phyloP scores from a whole-genome alignment of 2,329 filamentous ascomycete genomes.

The Blastomyces parvus region DNA sequence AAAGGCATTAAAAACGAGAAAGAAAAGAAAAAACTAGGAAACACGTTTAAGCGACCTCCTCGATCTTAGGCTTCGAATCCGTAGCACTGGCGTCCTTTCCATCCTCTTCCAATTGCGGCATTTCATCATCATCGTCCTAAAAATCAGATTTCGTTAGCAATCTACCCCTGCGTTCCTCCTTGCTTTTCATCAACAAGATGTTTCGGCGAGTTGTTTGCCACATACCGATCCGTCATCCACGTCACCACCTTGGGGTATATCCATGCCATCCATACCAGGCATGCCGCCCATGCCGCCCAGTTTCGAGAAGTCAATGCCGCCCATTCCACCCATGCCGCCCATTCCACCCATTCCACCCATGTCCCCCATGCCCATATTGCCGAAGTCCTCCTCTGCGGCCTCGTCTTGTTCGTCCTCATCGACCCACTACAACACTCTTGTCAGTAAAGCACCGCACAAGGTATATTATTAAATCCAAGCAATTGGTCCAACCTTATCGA shows the following conservation, averaged over 20 bases:
- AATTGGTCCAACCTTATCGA: conserved; percentile 64
- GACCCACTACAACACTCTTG: conserved; percentile 55
- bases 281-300: conserved; percentile 41
- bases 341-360: conserved; percentile 66
- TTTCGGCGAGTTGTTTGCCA: not conserved
- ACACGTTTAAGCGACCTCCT: conserved; percentile 17
- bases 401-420: conserved; percentile 98
- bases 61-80: conserved; percentile 29
- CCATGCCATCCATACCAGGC: conserved; percentile 25
- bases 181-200: not conserved
- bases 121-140: conserved; percentile 73
- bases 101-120: conserved; percentile 64
- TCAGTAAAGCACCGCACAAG: not conserved
- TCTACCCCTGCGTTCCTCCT: not conserved
- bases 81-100: conserved; percentile 22
- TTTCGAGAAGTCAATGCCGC: conserved; percentile 28
- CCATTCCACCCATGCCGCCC: conserved; percentile 51
- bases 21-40: not conserved
- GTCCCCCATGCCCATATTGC: conserved; percentile 43
- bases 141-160: conserved; percentile 11
- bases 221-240: conserved; percentile 28
- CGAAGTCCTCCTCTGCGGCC: conserved; percentile 65
- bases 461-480: not conserved
- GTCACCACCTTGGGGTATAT: conserved; percentile 24
- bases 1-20: not conserved